phyloP scores from a whole-genome alignment of 768 basidiomycete species.

The Calvatia gigantea region DNA sequence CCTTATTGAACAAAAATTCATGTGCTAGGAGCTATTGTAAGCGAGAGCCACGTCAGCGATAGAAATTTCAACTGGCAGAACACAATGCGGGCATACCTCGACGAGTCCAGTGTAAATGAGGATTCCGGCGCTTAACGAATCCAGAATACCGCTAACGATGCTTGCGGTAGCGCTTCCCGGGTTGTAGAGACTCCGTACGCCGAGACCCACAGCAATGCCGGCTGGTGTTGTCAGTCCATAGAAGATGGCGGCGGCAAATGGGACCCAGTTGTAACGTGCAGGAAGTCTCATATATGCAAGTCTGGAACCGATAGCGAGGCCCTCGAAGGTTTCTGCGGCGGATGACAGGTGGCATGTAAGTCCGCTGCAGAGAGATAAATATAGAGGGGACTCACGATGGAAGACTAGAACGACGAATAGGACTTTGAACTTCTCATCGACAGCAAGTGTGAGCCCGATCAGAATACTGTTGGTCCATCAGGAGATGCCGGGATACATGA shows the following conservation, averaged over 20 bases:
- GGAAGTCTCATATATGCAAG: slow-evolving; percentile 74
- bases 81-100: slow-evolving; percentile 45
- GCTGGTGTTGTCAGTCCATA: slow-evolving; percentile 83
- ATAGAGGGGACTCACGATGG: slow-evolving; percentile 66
- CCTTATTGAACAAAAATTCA: slow-evolving; percentile 88
- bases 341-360: background rate
- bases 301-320: slow-evolving; percentile 88
- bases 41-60: background rate
- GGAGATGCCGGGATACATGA: background rate
- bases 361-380: background rate
- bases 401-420: slow-evolving; percentile 91
- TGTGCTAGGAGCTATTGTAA: slow-evolving; percentile 75
- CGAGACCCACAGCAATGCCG: slow-evolving; percentile 84
- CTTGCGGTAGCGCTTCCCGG: slow-evolving; percentile 70
- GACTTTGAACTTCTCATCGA: slow-evolving; percentile 72
- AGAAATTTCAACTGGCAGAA: background rate
- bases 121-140: slow-evolving; percentile 84
- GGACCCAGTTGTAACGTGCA: slow-evolving; percentile 48
- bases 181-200: slow-evolving; percentile 75
- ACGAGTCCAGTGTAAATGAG: slow-evolving; percentile 85
- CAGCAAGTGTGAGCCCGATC: slow-evolving; percentile 91
- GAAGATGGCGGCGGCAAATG: slow-evolving; percentile 54
- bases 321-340: slow-evolving; percentile 83
- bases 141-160: slow-evolving; percentile 83
- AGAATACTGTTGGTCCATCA: slow-evolving; percentile 50